Evolutionary conservation across 768 basidiomycete genomes (phyloP).

Genomic region (Mycena chlorophos): DNA sequence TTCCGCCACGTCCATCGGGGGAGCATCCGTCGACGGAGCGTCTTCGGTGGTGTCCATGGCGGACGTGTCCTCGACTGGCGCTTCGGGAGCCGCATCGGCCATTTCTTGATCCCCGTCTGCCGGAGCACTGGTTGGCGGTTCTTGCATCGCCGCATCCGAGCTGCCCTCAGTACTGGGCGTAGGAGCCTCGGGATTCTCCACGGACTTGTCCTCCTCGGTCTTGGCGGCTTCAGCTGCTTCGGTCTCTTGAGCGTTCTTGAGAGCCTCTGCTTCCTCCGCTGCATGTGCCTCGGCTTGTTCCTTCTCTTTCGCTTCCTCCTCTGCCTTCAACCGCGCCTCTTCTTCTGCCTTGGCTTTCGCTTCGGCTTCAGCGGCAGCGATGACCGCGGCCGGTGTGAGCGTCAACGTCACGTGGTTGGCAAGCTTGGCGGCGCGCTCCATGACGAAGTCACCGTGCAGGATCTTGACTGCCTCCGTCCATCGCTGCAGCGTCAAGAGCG

Average conservation of each 20-base stretch:
- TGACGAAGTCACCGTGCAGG: conserved; percentile 71
- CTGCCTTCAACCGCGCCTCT: conserved; percentile 28
- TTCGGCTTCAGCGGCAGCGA: conserved; percentile 42
- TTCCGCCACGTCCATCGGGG: conserved; percentile 19
- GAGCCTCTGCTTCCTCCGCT: conserved; percentile 11
- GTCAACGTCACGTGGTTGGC: conserved; percentile 70
- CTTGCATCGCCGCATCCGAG: conserved; percentile 39
- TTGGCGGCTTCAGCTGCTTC: conserved; percentile 14
- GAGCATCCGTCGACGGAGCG: neutral
- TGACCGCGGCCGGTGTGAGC: conserved; percentile 77
- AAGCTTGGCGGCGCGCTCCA: conserved; percentile 65
- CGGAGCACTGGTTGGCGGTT: conserved; percentile 24
- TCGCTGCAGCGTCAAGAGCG: conserved; percentile 77
- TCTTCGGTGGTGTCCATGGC: conserved; percentile 11
- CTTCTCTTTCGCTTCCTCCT: conserved; percentile 15
- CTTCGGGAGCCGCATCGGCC: neutral
- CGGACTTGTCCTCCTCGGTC: neutral
- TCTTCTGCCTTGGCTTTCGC: conserved; percentile 34
- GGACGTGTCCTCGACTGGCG: neutral
- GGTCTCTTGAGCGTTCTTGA: conserved; percentile 17
- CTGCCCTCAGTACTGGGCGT: no score
- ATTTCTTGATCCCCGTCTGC: conserved; percentile 24
- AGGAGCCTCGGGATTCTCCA: no score
- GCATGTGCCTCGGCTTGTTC: neutral
- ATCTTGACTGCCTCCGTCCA: conserved; percentile 90